Evolutionary conservation across 495 filamentous ascomycete genomes (phyloP), one percentile per base, ranked within the genome.

Genomic region (Immersiella caudata): DNA sequence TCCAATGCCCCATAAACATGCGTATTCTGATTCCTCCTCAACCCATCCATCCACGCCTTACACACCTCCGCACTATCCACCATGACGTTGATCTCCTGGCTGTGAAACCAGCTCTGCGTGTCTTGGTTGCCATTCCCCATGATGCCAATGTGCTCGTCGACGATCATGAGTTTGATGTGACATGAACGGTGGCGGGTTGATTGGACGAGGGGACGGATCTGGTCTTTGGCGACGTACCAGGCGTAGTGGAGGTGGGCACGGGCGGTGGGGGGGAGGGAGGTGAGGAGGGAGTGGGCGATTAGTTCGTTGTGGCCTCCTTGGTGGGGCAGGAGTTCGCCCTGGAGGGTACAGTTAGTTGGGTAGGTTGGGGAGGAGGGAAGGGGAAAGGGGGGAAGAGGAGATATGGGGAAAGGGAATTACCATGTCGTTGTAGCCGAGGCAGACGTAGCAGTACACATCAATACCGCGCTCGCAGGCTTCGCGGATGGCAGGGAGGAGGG

Each of bases 271-370:
- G 81, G 77, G 0, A 91, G 83, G 2, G 81, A 68, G 0, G 76
- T 75, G 79, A 87, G 85, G 2, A 93, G 75, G 5, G 80, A 79
- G 59, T 88, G 79, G 0, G 88, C 84, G 25, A 87, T 80, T 80
- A 87, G 86, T 61, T 93, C 90, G 75, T 94, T 94, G 16, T 88
- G 90, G 1, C 91, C 91, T 56, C 88, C 88, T 76, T 94, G 91
- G 66, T 83, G 81, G 0, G 91, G 91, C 1, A 94, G 84, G 14
- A 93, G 79, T 70, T 93, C 89, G 62, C 91, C 91, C 82, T 83
- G 64, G 2, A 8, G 18, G 61, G 46, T 36, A n/a, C n/a, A n/a
- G n/a, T n/a, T n/a, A n/a, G 22, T 11, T 40, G 14, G 50, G 22
- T 55, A 20, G 54, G 3, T 60, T 12, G 0, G 12, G 29, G 16